phyloP scores from a whole-genome alignment of 2,329 filamentous ascomycete species.

The Pseudocercospora macadamiae region DNA sequence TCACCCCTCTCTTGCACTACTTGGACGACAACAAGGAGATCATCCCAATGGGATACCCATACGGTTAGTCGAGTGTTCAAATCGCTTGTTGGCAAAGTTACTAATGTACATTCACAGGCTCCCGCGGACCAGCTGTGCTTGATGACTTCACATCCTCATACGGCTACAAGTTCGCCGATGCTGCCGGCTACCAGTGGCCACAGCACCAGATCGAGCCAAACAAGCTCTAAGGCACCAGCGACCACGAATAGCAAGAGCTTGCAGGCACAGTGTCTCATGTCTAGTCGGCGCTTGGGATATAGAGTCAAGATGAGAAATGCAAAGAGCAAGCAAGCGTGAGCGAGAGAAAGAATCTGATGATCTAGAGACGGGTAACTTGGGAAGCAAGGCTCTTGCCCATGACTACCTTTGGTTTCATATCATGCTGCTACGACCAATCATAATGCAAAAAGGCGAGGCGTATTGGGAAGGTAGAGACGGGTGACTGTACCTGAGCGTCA shows the following conservation, averaged over 20 bases:
- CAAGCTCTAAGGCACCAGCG: conserved; percentile 66
- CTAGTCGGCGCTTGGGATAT: conserved; percentile 4
- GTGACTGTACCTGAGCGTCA: conserved; percentile 8
- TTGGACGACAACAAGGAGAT: conserved; percentile 99
- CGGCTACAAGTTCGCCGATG: conserved; percentile 98
- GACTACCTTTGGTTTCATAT: conserved; percentile 1
- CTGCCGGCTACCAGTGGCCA: conserved; percentile 93
- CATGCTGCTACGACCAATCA: conserved; percentile 7
- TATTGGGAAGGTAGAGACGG: conserved; percentile 8
- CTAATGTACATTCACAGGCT: conserved; percentile 63
- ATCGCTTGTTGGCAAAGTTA: conserved; percentile 1
- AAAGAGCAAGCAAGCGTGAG: conserved; percentile 4
- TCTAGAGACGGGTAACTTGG: background rate
- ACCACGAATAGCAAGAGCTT: conserved; percentile 2
- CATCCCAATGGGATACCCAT: conserved; percentile 98
- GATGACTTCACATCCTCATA: conserved; percentile 98
- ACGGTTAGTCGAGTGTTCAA: conserved; percentile 68
- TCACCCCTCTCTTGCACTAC: conserved; percentile 96
- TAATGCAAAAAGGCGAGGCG: conserved; percentile 9
- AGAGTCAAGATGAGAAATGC: conserved; percentile 9
- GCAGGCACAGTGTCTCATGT: background rate
- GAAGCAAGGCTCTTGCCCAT: conserved; percentile 2
- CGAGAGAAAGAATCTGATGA: background rate
- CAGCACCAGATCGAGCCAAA: conserved; percentile 71
- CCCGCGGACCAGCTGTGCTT: conserved; percentile 90